Conservation (phyloP, 208 protist genomes). For the Acanthamoeba triangularis region DNA sequence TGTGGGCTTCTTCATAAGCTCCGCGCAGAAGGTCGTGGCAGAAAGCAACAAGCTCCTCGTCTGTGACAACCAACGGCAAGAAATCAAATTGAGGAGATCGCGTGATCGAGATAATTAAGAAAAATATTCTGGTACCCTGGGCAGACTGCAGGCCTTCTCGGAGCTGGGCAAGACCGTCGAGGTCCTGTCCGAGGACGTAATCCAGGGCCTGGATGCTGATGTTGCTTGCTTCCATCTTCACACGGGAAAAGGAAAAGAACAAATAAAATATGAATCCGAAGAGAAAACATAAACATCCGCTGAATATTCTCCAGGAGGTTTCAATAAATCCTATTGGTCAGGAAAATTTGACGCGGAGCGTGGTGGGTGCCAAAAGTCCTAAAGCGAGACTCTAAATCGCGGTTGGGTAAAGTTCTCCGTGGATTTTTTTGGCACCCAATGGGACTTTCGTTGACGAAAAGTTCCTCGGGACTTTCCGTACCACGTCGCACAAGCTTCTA, state of each 20-base stretch:
- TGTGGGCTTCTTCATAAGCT: slow-evolving; percentile 9
- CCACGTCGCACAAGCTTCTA: too few species aligned
- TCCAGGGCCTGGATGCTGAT: background rate
- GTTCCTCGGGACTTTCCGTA: slow-evolving; percentile 57
- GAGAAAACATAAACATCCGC: background rate
- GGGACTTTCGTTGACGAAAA: background rate
- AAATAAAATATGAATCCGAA: background rate
- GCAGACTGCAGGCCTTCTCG: background rate
- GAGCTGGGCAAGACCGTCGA: background rate
- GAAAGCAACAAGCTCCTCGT: background rate
- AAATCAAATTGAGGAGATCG: background rate
- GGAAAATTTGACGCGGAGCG: too few species aligned
- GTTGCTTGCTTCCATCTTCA: background rate
- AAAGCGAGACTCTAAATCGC: background rate
- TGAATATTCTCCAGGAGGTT: background rate
- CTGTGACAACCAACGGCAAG: background rate
- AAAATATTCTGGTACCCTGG: background rate
- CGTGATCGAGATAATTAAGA: background rate
- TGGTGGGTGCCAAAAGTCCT: background rate
- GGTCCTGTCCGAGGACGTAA: background rate
- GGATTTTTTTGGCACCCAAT: background rate
- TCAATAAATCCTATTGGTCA: background rate
- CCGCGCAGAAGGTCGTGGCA: background rate
- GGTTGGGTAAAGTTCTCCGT: background rate
- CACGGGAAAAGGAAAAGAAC: slow-evolving; percentile 12